These are phyloP conservation scores for Aspergillus sp. DNA, from an alignment of 2,329 filamentous ascomycete species.

Conservation along the genomic window DNA sequence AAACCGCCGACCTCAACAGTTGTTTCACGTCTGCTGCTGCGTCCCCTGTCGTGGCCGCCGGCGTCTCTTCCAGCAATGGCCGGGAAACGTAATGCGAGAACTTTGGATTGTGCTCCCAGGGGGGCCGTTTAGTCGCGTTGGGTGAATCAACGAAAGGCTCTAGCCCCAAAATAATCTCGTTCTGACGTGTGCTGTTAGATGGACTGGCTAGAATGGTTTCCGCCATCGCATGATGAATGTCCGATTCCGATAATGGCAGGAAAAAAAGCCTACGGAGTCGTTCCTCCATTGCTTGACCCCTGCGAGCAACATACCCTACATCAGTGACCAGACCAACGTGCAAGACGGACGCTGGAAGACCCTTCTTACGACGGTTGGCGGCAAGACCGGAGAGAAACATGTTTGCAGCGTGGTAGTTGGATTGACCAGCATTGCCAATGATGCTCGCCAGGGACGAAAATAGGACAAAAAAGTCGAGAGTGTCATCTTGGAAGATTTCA, in stretches of 20 bases:
- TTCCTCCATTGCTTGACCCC: not conserved
- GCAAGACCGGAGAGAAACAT: constrained; percentile 34
- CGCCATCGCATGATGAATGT: constrained; percentile 31
- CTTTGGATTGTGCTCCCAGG: not conserved
- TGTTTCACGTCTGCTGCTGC: not conserved
- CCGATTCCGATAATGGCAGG: constrained; percentile 9
- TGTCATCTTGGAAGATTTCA: constrained; percentile 17
- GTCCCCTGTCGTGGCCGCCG: too few species aligned
- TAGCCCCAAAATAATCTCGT: not conserved
- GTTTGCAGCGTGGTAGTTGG: constrained; percentile 39
- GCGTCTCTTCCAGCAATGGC: not conserved
- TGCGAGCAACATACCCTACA: constrained; percentile 15
- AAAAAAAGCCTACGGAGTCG: constrained; percentile 7
- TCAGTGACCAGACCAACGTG: constrained; percentile 23
- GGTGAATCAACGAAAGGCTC: not conserved
- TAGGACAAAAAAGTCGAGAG: constrained; percentile 34
- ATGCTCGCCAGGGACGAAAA: constrained; percentile 39
- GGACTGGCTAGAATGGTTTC: constrained; percentile 49
- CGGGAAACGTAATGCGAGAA: not conserved
- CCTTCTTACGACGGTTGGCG: constrained; percentile 19
- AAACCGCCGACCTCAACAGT: not conserved
- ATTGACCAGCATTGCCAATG: constrained; percentile 38
- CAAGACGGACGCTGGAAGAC: constrained; percentile 15
- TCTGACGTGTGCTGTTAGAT: constrained; percentile 23
- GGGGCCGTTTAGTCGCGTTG: not conserved